Evolutionary conservation across 768 basidiomycete genomes (phyloP).

Genomic region (Multifurca ochricompacta): DNA sequence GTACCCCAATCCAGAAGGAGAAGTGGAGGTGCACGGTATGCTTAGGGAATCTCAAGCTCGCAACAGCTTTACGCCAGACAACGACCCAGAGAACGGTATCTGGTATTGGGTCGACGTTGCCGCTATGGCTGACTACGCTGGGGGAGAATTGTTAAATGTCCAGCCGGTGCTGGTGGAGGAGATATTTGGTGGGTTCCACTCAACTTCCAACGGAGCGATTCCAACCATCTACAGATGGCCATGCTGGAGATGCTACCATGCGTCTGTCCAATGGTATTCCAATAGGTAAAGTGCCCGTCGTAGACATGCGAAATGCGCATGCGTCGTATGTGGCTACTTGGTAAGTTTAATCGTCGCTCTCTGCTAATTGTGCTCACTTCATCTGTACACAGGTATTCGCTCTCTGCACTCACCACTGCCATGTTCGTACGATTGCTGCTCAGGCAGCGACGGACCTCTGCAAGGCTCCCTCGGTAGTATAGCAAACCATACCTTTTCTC

Average conservation of each 20-base stretch:
- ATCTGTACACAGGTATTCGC: conserved; percentile 67
- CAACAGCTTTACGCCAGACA: conserved; percentile 84
- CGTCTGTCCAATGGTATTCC: conserved; percentile 67
- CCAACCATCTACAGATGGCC: conserved; percentile 56
- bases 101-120: conserved; percentile 93
- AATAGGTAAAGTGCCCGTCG: conserved; percentile 70
- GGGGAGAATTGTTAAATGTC: conserved; percentile 61
- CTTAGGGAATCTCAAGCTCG: conserved; percentile 67
- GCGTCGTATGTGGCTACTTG: conserved; percentile 93
- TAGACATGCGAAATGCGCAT: conserved; percentile 91
- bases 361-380: background rate
- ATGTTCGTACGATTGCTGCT: conserved; percentile 71
- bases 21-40: conserved; percentile 80
- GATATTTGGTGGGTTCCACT: conserved; percentile 65
- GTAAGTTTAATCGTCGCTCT: conserved; percentile 34
- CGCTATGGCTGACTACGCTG: conserved; percentile 69
- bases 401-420: conserved; percentile 74
- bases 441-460: conserved; percentile 45
- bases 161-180: conserved; percentile 89
- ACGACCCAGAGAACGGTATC: conserved; percentile 64
- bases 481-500: background rate
- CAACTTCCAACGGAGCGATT: background rate
- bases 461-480: conserved; percentile 47
- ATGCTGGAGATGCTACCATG: conserved; percentile 62
- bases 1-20: conserved; percentile 36